Conservation (phyloP, 2,329 filamentous ascomycete genomes). For the Xylariaceae sp. region DNA sequence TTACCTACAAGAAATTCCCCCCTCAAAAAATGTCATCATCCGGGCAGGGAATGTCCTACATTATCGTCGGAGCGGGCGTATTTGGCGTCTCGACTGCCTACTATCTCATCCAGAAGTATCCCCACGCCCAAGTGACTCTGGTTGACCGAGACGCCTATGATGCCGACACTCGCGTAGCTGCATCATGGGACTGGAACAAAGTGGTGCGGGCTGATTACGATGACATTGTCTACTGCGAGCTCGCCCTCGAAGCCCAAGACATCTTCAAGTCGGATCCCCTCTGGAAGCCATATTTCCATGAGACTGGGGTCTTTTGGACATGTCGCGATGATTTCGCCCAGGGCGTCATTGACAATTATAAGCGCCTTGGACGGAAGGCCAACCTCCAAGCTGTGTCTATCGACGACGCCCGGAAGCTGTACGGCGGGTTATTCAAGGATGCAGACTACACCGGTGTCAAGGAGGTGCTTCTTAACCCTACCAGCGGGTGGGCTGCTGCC, state of each 20-base stretch:
- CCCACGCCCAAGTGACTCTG: conserved; percentile 47
- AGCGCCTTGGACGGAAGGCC: conserved; percentile 23
- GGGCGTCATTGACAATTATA: conserved; percentile 33
- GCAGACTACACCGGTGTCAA: conserved; percentile 49
- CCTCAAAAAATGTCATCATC: background rate
- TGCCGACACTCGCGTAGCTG: conserved; percentile 44
- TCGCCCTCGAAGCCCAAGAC: conserved; percentile 61
- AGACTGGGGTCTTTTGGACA: conserved; percentile 29
- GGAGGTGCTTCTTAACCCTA: conserved; percentile 49
- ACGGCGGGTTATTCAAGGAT: conserved; percentile 47
- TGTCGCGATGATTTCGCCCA: conserved; percentile 27
- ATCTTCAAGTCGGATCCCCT: conserved; percentile 43
- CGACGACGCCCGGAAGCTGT: conserved; percentile 43
- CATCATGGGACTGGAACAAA: conserved; percentile 71
- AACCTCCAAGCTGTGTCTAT: conserved; percentile 41
- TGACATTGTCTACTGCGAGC: conserved; percentile 56
- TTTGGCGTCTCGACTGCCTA: conserved; percentile 66
- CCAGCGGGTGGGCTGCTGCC: conserved; percentile 51
- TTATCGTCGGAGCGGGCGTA: conserved; percentile 61
- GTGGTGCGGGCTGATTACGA: conserved; percentile 66
- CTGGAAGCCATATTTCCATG: conserved; percentile 29
- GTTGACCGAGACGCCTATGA: conserved; percentile 53
- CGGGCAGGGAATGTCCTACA: conserved; percentile 33
- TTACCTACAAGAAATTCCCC: too few species aligned
- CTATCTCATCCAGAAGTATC: conserved; percentile 49